Evolutionary conservation across 2,329 filamentous ascomycete genomes (phyloP).

Genomic region (Trichoderma koningiopsis): DNA sequence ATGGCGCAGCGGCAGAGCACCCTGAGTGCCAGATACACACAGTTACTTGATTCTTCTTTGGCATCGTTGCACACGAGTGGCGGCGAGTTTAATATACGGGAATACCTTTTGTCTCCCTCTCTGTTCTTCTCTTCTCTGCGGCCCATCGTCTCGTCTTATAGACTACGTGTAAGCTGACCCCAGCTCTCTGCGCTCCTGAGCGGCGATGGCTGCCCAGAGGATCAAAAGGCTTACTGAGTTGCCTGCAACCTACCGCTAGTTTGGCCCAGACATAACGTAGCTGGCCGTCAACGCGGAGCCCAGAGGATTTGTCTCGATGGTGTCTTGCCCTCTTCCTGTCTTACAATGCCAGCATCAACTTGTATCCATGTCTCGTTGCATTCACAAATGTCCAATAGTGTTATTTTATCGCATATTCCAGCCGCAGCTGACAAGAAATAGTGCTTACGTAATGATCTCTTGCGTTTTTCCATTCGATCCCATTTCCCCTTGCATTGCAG

Average conservation of each 20-base stretch:
- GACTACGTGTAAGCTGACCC: not conserved
- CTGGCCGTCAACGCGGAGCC: not conserved
- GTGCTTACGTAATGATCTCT: not conserved
- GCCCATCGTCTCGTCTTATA: not conserved
- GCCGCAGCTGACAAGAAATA: not conserved
- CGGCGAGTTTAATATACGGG: slow-evolving; percentile 5
- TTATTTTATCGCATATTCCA: not conserved
- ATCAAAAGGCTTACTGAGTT: not conserved
- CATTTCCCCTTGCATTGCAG: not conserved
- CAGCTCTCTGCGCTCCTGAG: not conserved
- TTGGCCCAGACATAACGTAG: not conserved
- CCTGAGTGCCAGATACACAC: slow-evolving; percentile 10
- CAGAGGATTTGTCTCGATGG: not conserved
- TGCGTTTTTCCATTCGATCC: not conserved
- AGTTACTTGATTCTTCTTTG: not conserved
- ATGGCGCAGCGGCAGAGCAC: slow-evolving; percentile 5
- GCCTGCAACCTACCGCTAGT: not conserved
- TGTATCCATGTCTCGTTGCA: not conserved
- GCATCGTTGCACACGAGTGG: not conserved
- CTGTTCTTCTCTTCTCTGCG: not conserved
- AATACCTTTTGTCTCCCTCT: not conserved
- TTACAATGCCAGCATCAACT: not conserved
- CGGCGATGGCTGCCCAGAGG: not conserved
- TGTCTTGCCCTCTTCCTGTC: not conserved
- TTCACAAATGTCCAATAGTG: not conserved